phyloP scores from a whole-genome alignment of 345 rosid genomes.

The Syzygium aqueum region DNA sequence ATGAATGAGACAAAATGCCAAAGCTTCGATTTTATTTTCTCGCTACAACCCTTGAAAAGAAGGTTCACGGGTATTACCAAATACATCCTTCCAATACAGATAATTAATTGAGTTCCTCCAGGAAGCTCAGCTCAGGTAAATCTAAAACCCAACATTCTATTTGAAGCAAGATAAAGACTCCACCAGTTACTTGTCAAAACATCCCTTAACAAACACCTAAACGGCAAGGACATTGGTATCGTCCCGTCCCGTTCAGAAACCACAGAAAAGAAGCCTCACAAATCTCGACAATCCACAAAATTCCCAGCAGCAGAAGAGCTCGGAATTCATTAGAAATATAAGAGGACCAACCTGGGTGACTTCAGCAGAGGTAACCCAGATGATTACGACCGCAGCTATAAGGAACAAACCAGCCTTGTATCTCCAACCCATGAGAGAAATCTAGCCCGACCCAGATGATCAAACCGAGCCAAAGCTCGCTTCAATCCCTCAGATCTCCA shows the following conservation, averaged over 20 bases:
- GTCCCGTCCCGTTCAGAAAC: not conserved
- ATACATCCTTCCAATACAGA: not conserved
- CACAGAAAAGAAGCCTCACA: not conserved
- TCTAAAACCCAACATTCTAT: not conserved
- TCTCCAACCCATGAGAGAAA: constrained; percentile 60
- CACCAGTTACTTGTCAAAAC: not conserved
- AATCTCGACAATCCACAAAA: not conserved
- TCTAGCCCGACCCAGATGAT: constrained; percentile 2
- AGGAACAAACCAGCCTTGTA: constrained; percentile 84
- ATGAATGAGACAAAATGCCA: not conserved
- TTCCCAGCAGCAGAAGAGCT: not conserved
- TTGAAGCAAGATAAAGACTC: not conserved
- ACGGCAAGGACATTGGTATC: not conserved
- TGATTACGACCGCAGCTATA: constrained; percentile 81
- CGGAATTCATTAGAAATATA: not conserved
- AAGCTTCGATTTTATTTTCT: not conserved
- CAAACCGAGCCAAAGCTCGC: not conserved
- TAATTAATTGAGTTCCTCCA: not conserved
- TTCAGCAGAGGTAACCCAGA: constrained; percentile 89
- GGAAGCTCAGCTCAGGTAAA: not conserved
- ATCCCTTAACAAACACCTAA: not conserved
- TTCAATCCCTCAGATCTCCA: constrained; percentile 2
- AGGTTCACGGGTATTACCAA: not conserved
- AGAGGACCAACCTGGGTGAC: constrained; percentile 62
- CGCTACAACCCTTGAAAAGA: not conserved